These are phyloP conservation scores for Suillus weaverae DNA, from an alignment of 768 basidiomycete species.

Conservation along the genomic window DNA sequence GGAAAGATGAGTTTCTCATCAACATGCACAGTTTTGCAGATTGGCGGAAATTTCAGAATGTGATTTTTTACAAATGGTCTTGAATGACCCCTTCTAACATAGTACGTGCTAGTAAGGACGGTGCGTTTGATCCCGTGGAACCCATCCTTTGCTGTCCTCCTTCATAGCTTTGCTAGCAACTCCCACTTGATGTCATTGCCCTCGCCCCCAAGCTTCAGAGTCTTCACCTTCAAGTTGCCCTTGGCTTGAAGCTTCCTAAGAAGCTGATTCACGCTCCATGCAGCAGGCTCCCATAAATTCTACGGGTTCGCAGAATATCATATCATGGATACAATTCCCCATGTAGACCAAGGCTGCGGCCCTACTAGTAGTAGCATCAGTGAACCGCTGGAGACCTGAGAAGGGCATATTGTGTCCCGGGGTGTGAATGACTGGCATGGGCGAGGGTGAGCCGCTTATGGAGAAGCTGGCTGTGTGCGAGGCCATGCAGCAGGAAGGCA, in stretches of 20 bases:
- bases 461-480: constrained; percentile 56
- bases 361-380: too few relatives aligned
- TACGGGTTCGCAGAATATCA: constrained; percentile 76
- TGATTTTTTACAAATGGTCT: too few relatives aligned
- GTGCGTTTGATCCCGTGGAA: too few relatives aligned
- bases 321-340: constrained; percentile 61
- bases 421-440: constrained; percentile 72
- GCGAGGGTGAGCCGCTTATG: constrained; percentile 26
- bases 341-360: constrained; percentile 59
- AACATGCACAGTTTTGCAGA: too few relatives aligned
- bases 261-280: constrained; percentile 68
- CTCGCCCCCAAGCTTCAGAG: constrained; percentile 52
- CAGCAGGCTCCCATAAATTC: constrained; percentile 70
- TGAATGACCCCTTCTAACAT: too few relatives aligned
- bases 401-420: constrained; percentile 98
- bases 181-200: constrained; percentile 53
- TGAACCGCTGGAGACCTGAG: too few relatives aligned
- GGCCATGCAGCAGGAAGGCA: constrained; percentile 54
- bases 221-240: constrained; percentile 52
- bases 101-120: too few relatives aligned
- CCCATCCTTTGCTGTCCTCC: too few relatives aligned
- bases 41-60: too few relatives aligned
- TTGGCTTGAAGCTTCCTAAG: constrained; percentile 72
- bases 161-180: constrained; percentile 18
- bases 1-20: too few relatives aligned